Evolutionary conservation across 129 eudicot genomes (phyloP).

Genomic region (Erigeron canadensis): DNA sequence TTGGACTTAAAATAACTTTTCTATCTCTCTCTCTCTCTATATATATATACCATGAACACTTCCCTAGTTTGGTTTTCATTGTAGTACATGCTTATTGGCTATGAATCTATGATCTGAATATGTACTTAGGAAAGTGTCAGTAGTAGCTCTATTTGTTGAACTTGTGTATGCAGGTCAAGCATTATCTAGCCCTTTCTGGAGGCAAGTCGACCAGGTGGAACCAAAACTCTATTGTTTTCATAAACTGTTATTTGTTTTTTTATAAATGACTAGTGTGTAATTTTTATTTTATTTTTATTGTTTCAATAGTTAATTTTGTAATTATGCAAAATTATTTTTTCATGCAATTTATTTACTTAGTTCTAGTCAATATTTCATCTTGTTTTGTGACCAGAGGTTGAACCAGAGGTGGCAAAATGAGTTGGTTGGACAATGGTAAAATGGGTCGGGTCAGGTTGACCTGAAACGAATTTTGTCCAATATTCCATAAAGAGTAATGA

Average conservation of each 20-base stretch:
- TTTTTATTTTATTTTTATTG: no score
- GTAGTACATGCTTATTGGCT: conserved; percentile 43
- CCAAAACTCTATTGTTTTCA: no score
- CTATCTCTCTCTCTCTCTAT: not conserved
- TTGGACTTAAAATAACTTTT: no score
- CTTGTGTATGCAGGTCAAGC: conserved; percentile 51
- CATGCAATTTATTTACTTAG: no score
- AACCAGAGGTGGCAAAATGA: not conserved
- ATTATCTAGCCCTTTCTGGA: conserved; percentile 68
- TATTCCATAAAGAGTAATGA: not conserved
- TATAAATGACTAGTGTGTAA: no score
- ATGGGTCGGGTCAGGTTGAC: not conserved
- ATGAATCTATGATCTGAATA: conserved; percentile 6
- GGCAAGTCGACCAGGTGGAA: conserved; percentile 20
- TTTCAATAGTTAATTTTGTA: no score
- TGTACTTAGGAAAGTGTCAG: not conserved
- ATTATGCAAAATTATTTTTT: no score
- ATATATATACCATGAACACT: conserved; percentile 1
- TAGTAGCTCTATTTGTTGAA: conserved; percentile 7
- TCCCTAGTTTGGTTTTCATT: conserved; percentile 53
- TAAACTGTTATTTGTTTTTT: no score
- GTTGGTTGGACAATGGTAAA: not conserved
- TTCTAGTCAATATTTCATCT: not conserved
- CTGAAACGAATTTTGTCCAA: not conserved
- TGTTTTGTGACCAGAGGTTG: not conserved